phyloP scores from a whole-genome alignment of 495 filamentous ascomycete genomes.

The Penicillium fimorum region DNA sequence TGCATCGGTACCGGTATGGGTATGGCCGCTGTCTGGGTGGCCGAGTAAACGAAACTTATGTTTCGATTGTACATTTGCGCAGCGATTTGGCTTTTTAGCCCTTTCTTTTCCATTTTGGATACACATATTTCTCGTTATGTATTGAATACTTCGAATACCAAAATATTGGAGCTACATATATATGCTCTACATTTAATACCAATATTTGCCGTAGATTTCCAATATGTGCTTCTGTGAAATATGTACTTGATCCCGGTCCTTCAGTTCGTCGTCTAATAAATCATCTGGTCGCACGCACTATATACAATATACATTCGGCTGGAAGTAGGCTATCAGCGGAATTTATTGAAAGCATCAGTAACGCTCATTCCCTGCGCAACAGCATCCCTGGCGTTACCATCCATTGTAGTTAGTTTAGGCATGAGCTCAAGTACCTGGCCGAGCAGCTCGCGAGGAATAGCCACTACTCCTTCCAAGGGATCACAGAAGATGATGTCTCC shows the following conservation, averaged over 20 bases:
- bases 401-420: slow-evolving; percentile 55
- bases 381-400: slow-evolving; percentile 59
- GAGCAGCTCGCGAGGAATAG: slow-evolving; percentile 54
- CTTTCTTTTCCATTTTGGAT: slow-evolving; percentile 12
- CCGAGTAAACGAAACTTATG: slow-evolving; percentile 55
- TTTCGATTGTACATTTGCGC: slow-evolving; percentile 27
- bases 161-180: slow-evolving; percentile 24
- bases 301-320: background rate
- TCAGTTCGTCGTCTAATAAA: too few species aligned
- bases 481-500: slow-evolving; percentile 67
- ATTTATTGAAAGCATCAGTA: slow-evolving; percentile 55
- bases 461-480: slow-evolving; percentile 58
- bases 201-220: background rate
- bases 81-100: slow-evolving; percentile 29
- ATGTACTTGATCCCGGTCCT: background rate
- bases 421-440: slow-evolving; percentile 51
- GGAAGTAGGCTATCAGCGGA: slow-evolving; percentile 19
- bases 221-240: background rate
- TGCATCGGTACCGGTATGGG: slow-evolving; percentile 97
- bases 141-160: slow-evolving; percentile 34
- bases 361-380: slow-evolving; percentile 56
- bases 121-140: slow-evolving; percentile 24
- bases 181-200: slow-evolving; percentile 4
- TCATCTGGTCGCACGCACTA: background rate
- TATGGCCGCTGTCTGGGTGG: slow-evolving; percentile 93